Percentiles rank a stretch among this genome's conserved stretches.
Conservation (phyloP, 2,329 filamentous ascomycete genomes). For the Septoria petroselini region DNA sequence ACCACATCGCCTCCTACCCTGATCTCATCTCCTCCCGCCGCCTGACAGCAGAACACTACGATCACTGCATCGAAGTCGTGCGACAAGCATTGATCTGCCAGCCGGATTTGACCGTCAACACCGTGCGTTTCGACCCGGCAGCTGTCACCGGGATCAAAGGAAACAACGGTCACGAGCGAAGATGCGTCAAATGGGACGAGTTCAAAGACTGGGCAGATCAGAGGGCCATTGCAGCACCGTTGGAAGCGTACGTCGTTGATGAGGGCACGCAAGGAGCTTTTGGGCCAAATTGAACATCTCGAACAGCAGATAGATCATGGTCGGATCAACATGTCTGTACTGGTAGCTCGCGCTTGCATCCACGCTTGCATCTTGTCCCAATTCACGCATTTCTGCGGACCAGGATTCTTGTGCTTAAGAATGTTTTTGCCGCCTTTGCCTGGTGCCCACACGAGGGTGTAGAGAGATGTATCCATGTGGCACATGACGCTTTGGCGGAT, state of each 20-base stretch:
- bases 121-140: slow-evolving; percentile 10
- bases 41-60: slow-evolving; percentile 12
- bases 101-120: slow-evolving; percentile 17
- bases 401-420: slow-evolving; percentile 10
- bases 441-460: slow-evolving; percentile 17
- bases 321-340: slow-evolving; percentile 10
- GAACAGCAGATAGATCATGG: not conserved
- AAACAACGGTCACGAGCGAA: slow-evolving; percentile 4
- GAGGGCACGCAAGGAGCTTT: not conserved
- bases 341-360: slow-evolving; percentile 12
- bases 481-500: slow-evolving; percentile 20
- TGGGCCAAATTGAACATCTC: slow-evolving; percentile 1
- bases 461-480: slow-evolving; percentile 16
- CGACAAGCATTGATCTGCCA: slow-evolving; percentile 16
- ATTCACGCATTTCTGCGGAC: slow-evolving; percentile 16
- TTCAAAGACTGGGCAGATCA: slow-evolving; percentile 17
- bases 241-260: slow-evolving; percentile 9
- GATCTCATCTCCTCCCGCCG: slow-evolving; percentile 8
- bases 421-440: slow-evolving; percentile 7
- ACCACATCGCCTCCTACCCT: slow-evolving; percentile 12
- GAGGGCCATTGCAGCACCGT: slow-evolving; percentile 7
- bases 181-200: slow-evolving; percentile 13
- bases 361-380: slow-evolving; percentile 18
- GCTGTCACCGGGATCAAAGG: slow-evolving; percentile 13
- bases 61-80: slow-evolving; percentile 19